These are phyloP conservation scores for Arctostaphylos glauca DNA, from an alignment of 148 eudicot species.

Conservation along the genomic window DNA sequence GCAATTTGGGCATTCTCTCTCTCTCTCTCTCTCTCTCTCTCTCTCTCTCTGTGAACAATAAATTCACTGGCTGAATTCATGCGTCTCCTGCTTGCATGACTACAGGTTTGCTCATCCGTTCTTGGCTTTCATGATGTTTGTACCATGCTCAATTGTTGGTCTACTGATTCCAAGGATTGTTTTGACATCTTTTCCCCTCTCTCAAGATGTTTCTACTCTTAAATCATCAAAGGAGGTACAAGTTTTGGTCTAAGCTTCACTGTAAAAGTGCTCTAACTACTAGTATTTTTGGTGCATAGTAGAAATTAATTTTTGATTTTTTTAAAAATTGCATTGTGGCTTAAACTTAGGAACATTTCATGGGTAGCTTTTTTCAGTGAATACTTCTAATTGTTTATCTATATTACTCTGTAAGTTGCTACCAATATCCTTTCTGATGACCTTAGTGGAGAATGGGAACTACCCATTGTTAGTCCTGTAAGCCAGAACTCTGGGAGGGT, in stretches of 20 bases:
- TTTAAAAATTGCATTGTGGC: background rate
- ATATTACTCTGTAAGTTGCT: no score
- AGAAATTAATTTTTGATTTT: background rate
- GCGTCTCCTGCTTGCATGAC: background rate
- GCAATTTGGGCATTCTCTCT: background rate
- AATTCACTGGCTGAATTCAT: background rate
- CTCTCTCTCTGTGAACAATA: background rate
- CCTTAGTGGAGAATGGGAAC: no score
- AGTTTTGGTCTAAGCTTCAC: background rate
- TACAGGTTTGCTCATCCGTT: slow-evolving; percentile 87
- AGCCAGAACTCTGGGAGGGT: no score
- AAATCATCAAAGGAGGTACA: slow-evolving; percentile 57
- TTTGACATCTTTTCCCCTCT: slow-evolving; percentile 45
- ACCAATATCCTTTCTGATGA: no score
- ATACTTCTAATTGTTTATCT: background rate
- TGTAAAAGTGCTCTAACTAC: background rate
- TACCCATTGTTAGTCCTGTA: no score
- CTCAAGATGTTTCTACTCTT: slow-evolving; percentile 43
- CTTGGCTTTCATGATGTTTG: slow-evolving; percentile 85
- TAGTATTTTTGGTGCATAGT: background rate
- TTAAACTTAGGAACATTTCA: background rate
- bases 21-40: background rate
- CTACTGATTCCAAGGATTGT: slow-evolving; percentile 67
- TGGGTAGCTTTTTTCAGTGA: background rate
- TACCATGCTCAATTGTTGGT: slow-evolving; percentile 87